Conservation (phyloP, 805 yeast species). For the Candida odintsovae region DNA sequence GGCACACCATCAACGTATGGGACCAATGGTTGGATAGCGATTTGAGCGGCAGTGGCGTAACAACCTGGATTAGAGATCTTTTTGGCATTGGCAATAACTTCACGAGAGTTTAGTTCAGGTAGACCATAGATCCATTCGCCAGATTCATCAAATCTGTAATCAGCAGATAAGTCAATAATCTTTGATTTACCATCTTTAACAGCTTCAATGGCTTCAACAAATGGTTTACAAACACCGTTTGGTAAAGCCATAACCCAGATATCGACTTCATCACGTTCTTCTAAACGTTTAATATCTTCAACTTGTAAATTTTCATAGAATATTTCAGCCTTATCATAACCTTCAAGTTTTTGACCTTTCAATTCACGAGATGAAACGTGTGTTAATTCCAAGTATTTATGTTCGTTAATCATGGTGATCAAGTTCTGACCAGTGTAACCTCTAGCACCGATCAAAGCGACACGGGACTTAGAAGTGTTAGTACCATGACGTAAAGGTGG, state of each 20-base stretch:
- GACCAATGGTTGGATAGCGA: slow-evolving; percentile 83
- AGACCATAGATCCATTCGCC: slow-evolving; percentile 92
- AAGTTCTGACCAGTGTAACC: slow-evolving; percentile 96
- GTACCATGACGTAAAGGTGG: slow-evolving; percentile 66
- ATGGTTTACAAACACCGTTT: slow-evolving; percentile 91
- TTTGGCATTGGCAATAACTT: slow-evolving; percentile 58
- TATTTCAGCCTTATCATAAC: slow-evolving; percentile 77
- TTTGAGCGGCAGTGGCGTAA: slow-evolving; percentile 97
- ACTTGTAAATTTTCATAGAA: slow-evolving; percentile 80
- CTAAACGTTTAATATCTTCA: slow-evolving; percentile 79
- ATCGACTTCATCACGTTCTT: slow-evolving; percentile 73
- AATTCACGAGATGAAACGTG: slow-evolving; percentile 97
- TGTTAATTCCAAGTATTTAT: slow-evolving; percentile 80
- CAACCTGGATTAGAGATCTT: slow-evolving; percentile 97
- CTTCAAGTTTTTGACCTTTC: slow-evolving; percentile 78
- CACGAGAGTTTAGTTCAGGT: slow-evolving; percentile 82
- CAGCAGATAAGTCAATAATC: slow-evolving; percentile 91
- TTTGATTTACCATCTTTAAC: slow-evolving; percentile 64
- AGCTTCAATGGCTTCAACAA: slow-evolving; percentile 72
- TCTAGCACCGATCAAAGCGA: slow-evolving; percentile 97
- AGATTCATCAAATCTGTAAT: slow-evolving; percentile 86
- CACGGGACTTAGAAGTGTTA: slow-evolving; percentile 58
- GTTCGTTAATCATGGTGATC: slow-evolving; percentile 78
- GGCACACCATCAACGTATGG: slow-evolving; percentile 69
- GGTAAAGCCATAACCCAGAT: slow-evolving; percentile 99